A percentile compares a stretch with the other conserved stretches of the same genome.
Evolutionary conservation across 139 green algal species (phyloP).

Genomic region (Dunaliella primolecta): DNA sequence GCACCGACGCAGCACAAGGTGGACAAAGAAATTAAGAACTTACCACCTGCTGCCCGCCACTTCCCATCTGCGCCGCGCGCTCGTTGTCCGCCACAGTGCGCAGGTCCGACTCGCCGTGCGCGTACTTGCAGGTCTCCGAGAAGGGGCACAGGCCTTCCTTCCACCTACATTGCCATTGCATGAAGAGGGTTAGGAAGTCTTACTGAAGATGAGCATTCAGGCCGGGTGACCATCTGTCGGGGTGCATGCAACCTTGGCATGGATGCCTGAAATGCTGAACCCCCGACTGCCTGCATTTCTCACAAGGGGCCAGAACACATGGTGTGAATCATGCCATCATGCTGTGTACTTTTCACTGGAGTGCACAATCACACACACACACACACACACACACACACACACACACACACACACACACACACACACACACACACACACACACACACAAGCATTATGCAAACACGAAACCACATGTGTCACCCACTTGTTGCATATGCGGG

Average conservation of each 20-base stretch:
- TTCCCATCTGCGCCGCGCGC: neutral
- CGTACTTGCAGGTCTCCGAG: conserved; percentile 46
- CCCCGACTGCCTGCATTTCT: no score
- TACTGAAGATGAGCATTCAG: neutral
- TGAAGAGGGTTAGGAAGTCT: neutral
- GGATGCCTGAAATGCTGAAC: no score
- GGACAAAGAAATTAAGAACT: neutral
- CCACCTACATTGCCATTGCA: conserved; percentile 21
- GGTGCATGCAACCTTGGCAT: no score
- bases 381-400: no score
- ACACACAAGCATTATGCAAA: neutral
- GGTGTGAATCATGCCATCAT: no score
- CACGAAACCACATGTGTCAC: conserved; percentile 3
- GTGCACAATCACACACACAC: no score
- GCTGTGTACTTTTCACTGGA: no score
- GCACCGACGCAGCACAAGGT: no score
- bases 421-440: neutral
- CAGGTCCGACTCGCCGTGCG: conserved; percentile 49
- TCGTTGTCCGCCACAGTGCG: conserved; percentile 12
- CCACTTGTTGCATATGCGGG: conserved; percentile 51
- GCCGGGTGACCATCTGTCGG: no score
- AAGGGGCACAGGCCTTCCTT: conserved; percentile 46
- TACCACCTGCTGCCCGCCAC: neutral
- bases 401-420: no score
- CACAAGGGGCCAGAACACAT: no score